Conservation (phyloP, 768 basidiomycete genomes). For the Tremella yokohamensis region DNA sequence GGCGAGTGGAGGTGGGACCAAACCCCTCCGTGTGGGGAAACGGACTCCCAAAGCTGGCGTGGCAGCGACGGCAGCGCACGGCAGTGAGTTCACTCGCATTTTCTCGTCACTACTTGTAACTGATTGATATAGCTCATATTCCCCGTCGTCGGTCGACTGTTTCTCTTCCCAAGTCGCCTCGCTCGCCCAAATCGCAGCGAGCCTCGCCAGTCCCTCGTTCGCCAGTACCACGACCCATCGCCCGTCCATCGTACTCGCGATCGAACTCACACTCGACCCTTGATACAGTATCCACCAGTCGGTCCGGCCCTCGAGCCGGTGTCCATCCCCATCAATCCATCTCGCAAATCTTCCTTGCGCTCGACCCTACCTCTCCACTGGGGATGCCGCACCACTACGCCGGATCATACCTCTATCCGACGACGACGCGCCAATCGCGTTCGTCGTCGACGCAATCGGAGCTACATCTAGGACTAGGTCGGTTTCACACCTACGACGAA, state of each 20-base stretch:
- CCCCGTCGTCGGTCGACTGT: constrained; percentile 21
- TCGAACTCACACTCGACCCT: not conserved
- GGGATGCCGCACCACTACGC: not conserved
- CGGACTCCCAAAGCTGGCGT: constrained; percentile 1
- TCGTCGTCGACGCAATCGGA: constrained; percentile 13
- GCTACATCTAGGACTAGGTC: constrained; percentile 33
- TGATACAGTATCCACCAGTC: not conserved
- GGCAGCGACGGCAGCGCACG: not conserved
- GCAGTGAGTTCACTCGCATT: not conserved
- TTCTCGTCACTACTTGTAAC: not conserved
- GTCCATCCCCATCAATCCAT: constrained; percentile 32
- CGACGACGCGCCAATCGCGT: constrained; percentile 4
- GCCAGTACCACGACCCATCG: constrained; percentile 3
- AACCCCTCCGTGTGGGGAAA: constrained; percentile 34
- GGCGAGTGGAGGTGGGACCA: constrained; percentile 15
- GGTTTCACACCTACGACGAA: constrained; percentile 23
- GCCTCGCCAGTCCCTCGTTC: constrained; percentile 2
- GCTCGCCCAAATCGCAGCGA: constrained; percentile 3
- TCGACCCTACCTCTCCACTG: constrained; percentile 7
- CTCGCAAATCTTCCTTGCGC: constrained; percentile 26
- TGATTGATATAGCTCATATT: constrained; percentile 10
- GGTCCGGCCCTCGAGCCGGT: constrained; percentile 9
- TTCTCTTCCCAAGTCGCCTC: constrained; percentile 20
- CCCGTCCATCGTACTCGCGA: not conserved
- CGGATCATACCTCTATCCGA: not conserved